phyloP scores from a whole-genome alignment of 129 eudicot genomes.

The Centrapalus pauciflorus region DNA sequence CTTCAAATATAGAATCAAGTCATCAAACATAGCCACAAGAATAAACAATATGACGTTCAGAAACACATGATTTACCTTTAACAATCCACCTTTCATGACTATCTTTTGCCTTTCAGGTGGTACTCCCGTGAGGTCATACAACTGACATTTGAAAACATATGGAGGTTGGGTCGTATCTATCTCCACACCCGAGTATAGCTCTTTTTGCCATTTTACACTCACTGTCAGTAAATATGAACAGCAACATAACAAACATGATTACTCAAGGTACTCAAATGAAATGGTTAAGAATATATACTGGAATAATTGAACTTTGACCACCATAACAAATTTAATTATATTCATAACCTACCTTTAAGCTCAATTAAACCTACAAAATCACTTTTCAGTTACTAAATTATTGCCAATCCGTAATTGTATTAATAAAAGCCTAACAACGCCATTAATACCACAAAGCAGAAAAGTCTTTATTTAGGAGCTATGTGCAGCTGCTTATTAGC shows the following conservation, averaged over 20 bases:
- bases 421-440: no score
- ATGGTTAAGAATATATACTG: no score
- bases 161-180: conserved; percentile 95
- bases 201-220: conserved; percentile 97
- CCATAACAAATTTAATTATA: conserved; percentile 3
- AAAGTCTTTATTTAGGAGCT: no score
- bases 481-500: no score
- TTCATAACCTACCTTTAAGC: background rate
- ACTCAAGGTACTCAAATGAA: no score
- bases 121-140: conserved; percentile 92
- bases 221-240: conserved; percentile 40
- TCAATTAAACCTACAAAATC: no score
- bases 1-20: background rate
- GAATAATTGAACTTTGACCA: no score
- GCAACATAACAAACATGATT: conserved; percentile 12
- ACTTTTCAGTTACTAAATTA: no score
- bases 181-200: conserved; percentile 68
- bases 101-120: conserved; percentile 99
- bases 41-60: background rate
- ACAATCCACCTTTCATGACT: conserved; percentile 85
- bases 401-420: no score
- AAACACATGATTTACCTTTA: conserved; percentile 57
- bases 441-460: no score
- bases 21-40: background rate
- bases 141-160: conserved; percentile 83